A percentile compares a stretch with the other conserved stretches of the same genome.
These are phyloP conservation scores for Umbilicaria muhlenbergii DNA, from an alignment of 495 filamentous ascomycete species.

Conservation along the genomic window DNA sequence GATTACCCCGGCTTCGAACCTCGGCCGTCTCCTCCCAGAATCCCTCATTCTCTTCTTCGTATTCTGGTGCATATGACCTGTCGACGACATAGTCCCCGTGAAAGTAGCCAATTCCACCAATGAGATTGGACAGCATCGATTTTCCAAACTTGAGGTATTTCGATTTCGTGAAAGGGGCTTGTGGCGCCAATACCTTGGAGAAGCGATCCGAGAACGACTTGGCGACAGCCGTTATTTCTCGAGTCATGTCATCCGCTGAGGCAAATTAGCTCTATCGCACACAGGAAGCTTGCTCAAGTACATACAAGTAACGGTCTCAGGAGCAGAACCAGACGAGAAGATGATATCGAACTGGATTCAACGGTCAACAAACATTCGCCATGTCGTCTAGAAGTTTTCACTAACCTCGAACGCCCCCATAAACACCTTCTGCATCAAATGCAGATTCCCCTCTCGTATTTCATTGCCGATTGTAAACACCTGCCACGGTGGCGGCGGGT, in stretches of 20 bases:
- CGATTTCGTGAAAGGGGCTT: constrained; percentile 56
- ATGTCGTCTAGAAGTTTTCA: background rate
- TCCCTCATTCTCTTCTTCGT: constrained; percentile 91
- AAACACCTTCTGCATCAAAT: constrained; percentile 87
- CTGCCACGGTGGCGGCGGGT: constrained; percentile 69
- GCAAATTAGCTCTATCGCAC: constrained; percentile 16
- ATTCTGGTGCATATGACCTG: constrained; percentile 76
- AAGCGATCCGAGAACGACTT: constrained; percentile 62
- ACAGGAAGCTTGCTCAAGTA: background rate
- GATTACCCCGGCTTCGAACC: constrained; percentile 46
- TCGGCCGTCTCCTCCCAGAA: constrained; percentile 88
- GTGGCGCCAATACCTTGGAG: constrained; percentile 50
- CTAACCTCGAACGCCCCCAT: constrained; percentile 66
- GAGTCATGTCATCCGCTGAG: constrained; percentile 48
- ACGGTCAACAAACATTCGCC: background rate
- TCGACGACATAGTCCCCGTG: constrained; percentile 76
- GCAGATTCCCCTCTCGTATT: constrained; percentile 62
- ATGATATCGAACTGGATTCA: constrained; percentile 65
- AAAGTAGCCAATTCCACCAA: constrained; percentile 94
- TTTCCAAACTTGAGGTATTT: constrained; percentile 70
- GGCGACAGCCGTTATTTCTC: constrained; percentile 48
- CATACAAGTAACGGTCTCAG: constrained; percentile 40
- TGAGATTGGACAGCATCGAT: constrained; percentile 84
- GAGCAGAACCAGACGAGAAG: constrained; percentile 67
- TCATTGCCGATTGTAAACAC: constrained; percentile 61